Conservation (phyloP, 805 yeast species). For the Monosporozyma siamensis region DNA sequence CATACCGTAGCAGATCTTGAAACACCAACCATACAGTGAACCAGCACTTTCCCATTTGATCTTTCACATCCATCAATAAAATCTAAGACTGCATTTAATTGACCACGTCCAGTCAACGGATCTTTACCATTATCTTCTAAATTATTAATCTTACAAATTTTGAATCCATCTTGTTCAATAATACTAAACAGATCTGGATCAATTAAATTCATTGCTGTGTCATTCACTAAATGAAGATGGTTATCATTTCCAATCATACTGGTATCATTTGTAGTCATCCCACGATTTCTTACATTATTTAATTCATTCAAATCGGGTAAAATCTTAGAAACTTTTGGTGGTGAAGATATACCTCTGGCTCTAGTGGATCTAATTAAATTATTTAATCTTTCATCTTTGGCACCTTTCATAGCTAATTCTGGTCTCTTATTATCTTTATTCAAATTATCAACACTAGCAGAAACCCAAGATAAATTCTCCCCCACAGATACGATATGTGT, state of each 20-base stretch:
- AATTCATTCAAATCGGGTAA: not conserved
- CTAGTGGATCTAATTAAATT: conserved; percentile 5
- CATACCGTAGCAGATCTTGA: conserved; percentile 92
- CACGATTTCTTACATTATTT: not conserved
- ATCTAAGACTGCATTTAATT: conserved; percentile 53
- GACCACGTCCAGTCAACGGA: conserved; percentile 46
- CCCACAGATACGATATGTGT: conserved; percentile 78
- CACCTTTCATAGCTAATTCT: not conserved
- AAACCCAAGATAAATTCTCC: conserved; percentile 57
- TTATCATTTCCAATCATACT: not conserved
- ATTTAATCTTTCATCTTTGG: not conserved
- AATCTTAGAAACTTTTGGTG: conserved; percentile 4
- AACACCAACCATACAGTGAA: conserved; percentile 94
- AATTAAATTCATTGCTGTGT: not conserved
- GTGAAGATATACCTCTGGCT: conserved; percentile 14
- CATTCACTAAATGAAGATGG: not conserved
- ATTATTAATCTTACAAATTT: conserved; percentile 50
- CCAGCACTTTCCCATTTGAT: conserved; percentile 46
- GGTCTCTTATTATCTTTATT: not conserved
- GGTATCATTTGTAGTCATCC: not conserved
- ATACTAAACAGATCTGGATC: conserved; percentile 5
- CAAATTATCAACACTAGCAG: conserved; percentile 2
- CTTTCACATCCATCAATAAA: conserved; percentile 51
- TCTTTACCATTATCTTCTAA: conserved; percentile 90
- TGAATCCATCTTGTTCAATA: conserved; percentile 24